These are phyloP conservation scores for Neonectria sp. DNA, from an alignment of 2,329 filamentous ascomycete genomes.

Conservation along the genomic window DNA sequence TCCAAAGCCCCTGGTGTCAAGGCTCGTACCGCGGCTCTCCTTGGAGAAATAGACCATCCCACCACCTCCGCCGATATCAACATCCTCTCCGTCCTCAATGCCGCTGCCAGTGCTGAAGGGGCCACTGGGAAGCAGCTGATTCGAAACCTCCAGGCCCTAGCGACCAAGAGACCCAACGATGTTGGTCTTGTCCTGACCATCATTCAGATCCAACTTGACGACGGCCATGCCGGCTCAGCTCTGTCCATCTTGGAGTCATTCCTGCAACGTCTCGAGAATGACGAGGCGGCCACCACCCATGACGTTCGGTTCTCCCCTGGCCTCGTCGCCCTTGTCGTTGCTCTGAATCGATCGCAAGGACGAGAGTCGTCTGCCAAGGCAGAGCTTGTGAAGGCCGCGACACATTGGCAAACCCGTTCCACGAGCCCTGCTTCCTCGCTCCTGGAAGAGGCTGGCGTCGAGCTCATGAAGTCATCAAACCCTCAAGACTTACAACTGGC, in stretches of 20 bases:
- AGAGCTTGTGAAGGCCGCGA: constrained; percentile 84
- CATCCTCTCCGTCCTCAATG: constrained; percentile 68
- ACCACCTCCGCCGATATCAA: constrained; percentile 53
- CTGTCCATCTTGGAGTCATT: constrained; percentile 83
- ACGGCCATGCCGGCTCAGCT: constrained; percentile 80
- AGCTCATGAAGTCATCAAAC: constrained; percentile 83
- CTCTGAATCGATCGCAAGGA: constrained; percentile 83
- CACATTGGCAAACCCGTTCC: constrained; percentile 81
- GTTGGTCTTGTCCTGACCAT: constrained; percentile 85
- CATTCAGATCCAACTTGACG: constrained; percentile 84
- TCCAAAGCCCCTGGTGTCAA: constrained; percentile 77
- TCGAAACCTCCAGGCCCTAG: constrained; percentile 76
- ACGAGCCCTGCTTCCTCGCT: constrained; percentile 69
- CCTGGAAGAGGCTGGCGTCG: constrained; percentile 85
- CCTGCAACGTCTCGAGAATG: constrained; percentile 78
- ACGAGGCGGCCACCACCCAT: constrained; percentile 68
- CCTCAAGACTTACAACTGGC: constrained; percentile 78
- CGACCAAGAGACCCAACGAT: constrained; percentile 83
- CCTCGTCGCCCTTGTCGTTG: constrained; percentile 83
- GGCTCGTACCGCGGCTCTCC: constrained; percentile 61
- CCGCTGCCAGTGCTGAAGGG: constrained; percentile 80
- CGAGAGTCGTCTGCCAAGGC: constrained; percentile 79
- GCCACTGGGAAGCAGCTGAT: constrained; percentile 77
- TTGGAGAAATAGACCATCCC: constrained; percentile 50
- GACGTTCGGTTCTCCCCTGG: constrained; percentile 88